phyloP scores from a whole-genome alignment of 345 rosid genomes.

The Acer yangbiense region DNA sequence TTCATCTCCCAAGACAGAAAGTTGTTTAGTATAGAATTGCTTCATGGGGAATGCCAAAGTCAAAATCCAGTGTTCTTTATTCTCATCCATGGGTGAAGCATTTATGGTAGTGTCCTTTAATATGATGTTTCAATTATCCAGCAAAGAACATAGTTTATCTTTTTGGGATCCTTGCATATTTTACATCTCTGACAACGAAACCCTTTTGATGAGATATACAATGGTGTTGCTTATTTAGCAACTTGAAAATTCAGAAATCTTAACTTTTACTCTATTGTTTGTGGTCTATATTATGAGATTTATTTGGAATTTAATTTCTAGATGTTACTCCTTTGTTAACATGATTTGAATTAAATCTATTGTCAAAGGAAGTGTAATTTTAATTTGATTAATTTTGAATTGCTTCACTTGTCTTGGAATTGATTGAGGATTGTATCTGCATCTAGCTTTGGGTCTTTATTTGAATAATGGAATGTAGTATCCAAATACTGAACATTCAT shows the following conservation, averaged over 20 bases:
- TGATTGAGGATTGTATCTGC: background rate
- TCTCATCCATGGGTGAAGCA: no score
- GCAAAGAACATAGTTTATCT: background rate
- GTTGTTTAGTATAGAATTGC: no score
- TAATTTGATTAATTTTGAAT: background rate
- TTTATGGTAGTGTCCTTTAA: no score
- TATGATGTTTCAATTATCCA: no score
- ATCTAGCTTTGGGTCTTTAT: background rate
- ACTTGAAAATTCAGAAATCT: background rate
- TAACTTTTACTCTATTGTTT: background rate
- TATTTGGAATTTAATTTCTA: background rate
- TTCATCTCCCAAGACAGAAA: no score
- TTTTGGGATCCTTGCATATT: background rate
- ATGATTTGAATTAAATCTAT: background rate
- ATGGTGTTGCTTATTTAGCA: background rate
- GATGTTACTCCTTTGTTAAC: background rate
- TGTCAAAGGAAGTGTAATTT: background rate
- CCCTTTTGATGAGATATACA: background rate
- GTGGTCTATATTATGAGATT: background rate
- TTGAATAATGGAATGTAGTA: background rate
- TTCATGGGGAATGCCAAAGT: no score
- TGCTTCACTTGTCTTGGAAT: background rate
- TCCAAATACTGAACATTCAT: constrained; percentile 7
- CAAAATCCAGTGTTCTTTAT: no score
- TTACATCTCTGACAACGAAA: background rate